Evolutionary conservation across 345 rosid genomes (phyloP), one percentile per base, ranked within the genome.

Genomic region (Pugionium dolabratum): DNA sequence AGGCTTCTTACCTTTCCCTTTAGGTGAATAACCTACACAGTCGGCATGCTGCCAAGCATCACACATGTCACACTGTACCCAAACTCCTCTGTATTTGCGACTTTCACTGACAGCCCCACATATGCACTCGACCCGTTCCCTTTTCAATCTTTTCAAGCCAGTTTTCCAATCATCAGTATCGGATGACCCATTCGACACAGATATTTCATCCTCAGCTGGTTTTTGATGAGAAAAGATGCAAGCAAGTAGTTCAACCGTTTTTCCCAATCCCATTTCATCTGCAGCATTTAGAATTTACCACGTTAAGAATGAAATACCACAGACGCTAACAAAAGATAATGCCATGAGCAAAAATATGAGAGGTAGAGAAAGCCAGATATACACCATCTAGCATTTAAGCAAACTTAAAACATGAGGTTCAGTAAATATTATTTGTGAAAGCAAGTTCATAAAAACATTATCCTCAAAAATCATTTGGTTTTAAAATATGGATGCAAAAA

Each of bases 41-140:
- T 90, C 94, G 0, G 98, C 88, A 84, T 93, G 98, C 73, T 93
- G 98, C 98, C 98, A 93, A 77, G 98, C 98, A 85, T 90, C 97
- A 79, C 98, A 93, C 1, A 79, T 72, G 75, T 93, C 98, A 51
- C 98, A 93, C 69, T 90, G 97, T 52, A 93, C 98, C 98, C 98
- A 93, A 29, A 93, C 60, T 69, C 97, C 98, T 69, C 63, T 83
- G 66, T 88, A 88, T 66, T 79, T 82, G 27, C 76, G 80, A 69
- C 89, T 86, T 80, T 92, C 97, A 66, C 79, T 92, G 56, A 92
- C 98, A 70, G 97, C 97, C 70, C 98, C 98, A 72, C 98, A 92
- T 56, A 79, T 77, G 79, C 98, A 92, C 83, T 92, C 98, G 64
- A 92, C 80, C 56, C 98, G 93, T 63, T 93, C 98, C 72, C 76